Evolutionary conservation across 371 early-diverging fungal species (phyloP), one percentile per base, ranked within the genome.

Genomic region (Lichtheimia ornata): DNA sequence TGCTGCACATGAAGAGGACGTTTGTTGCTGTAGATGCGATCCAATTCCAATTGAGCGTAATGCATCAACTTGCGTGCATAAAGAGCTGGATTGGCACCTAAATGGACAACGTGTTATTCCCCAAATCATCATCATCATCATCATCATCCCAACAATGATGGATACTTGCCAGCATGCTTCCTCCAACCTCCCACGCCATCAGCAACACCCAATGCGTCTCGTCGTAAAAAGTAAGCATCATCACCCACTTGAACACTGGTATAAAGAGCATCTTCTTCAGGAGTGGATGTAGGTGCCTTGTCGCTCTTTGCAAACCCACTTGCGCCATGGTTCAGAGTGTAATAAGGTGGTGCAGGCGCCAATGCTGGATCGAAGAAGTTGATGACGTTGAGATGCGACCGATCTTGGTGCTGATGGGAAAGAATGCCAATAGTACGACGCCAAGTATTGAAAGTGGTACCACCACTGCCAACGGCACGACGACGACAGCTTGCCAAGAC

Each of bases 41-140:
- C 91, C 22, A 94, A 69, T 67, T 96, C 94, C 49, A 80, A 50
- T 56, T 77, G 81, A 17, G 88, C 85, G 67, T 95, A 91, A 74
- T 94, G 94, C 96, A 96, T 96, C 59, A 96, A 66, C 60, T 92
- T 90, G 40, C 89, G 84, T 13, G 94, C 89, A 72, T 89, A 95
- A 40, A 94, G 72, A 13, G 93, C 90, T 22, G 96, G 91, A 65
- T 95, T 90, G 5, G 93, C 92, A 22, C 87, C 88, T 87, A 50
- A 44, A 50, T 25, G 50, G 27, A 41, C 24, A 53, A 63, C 42
- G 53, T 22, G 27, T 27, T 60, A 25, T 17, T 22, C 35, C 17
- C 56, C 54, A 47, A 17, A 44, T 18, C 24, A 56, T 28, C 13
- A 50, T n/a, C n/a, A n/a, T n/a, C n/a, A 25, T 22, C 24, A 55